These are phyloP conservation scores for Phytophthora agathidicida DNA, from an alignment of 352 stramenopile species.

Conservation along the genomic window DNA sequence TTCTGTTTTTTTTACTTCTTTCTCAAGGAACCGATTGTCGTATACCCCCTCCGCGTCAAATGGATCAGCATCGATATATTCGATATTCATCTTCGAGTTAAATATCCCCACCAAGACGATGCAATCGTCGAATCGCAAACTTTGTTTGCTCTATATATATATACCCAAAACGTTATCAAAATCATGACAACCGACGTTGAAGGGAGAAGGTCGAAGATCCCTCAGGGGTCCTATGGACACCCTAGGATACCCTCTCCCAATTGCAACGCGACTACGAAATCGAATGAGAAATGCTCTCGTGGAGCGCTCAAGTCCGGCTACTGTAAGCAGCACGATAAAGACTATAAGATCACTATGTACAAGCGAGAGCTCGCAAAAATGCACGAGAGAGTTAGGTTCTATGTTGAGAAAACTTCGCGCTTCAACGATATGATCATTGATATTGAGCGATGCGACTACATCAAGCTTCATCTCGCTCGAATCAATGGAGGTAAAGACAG, in stretches of 20 bases:
- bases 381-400: not conserved
- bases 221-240: too few relatives aligned
- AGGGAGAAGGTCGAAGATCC: too few relatives aligned
- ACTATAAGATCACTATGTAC: constrained; percentile 7
- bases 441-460: not conserved
- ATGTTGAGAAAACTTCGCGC: not conserved
- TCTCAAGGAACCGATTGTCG: not conserved
- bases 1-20: too few relatives aligned
- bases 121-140: too few relatives aligned
- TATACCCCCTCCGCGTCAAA: not conserved
- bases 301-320: not conserved
- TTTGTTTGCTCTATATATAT: constrained; percentile 1
- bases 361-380: not conserved
- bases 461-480: not conserved
- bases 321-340: constrained; percentile 7
- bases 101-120: too few relatives aligned
- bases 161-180: too few relatives aligned
- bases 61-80: constrained; percentile 3
- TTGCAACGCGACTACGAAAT: not conserved
- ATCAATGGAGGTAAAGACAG: not conserved
- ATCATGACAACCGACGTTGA: too few relatives aligned
- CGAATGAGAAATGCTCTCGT: not conserved
- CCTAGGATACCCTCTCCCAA: too few relatives aligned
- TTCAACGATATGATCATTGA: not conserved
- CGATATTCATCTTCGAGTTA: constrained; percentile 5